Evolutionary conservation across 768 basidiomycete species (phyloP), one percentile per base, ranked within the genome.

Genomic region (Vararia minispora): DNA sequence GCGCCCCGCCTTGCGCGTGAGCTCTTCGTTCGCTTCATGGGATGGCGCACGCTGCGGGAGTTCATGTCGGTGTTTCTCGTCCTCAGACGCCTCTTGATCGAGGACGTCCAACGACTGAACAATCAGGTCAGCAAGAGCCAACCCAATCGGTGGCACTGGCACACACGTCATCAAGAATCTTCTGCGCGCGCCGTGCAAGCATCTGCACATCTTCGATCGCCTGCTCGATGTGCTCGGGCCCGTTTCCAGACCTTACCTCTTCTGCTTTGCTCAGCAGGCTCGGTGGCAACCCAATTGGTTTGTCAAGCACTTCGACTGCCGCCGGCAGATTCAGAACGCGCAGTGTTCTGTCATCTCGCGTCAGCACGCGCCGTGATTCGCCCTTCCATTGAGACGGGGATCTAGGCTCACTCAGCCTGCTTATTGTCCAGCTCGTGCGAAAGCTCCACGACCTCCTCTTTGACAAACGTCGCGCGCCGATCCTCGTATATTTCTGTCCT

Each of bases 401-500:
- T n/a, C n/a, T n/a, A n/a, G n/a, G n/a, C 74, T 40, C 47, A 87
- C 87, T 66, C 66, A 30, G 81, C 71, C 6, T 66, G 65, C 21
- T 64, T 56, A 23, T 74, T 69, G 48, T 84, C 78, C 11, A 88
- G 58, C 23, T 76, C 71, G 42, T 74, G 73, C 11, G 76, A 71
- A 33, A 64, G 61, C 24, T 72, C 72, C 6, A 67, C 52, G 7
- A 97, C 64, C 44, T 78, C 73, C 24, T 85, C 80, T 32, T 76
- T 60, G 21, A 95, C 54, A 30, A 86, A 69, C 32, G 71, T 74
- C 28, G 72, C 68, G 53, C 83, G 86, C 31, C 86, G 65, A 48
- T 94, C 80, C 28, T 84, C 75, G 58, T 92, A 99, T 4, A 99
- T 81, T 45, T 82, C 87, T 85, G 41, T 17, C n/a, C n/a, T n/a